Percentiles rank a stretch among this genome's conserved stretches.
phyloP scores from a whole-genome alignment of 2,329 filamentous ascomycete species.

The Beauveria sp. region DNA sequence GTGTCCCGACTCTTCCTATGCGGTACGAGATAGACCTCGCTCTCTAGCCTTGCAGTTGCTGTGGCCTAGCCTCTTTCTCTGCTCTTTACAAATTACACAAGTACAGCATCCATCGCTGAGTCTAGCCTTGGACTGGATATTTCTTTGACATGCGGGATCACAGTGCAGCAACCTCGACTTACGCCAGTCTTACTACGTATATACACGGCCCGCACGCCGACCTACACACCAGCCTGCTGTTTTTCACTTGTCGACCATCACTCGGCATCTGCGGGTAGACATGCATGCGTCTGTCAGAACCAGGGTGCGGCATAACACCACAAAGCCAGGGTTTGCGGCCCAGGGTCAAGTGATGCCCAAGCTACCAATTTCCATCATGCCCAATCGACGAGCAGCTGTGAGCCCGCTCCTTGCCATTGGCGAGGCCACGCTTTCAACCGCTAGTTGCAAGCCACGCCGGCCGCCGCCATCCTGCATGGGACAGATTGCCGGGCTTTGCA shows the following conservation, averaged over 20 bases:
- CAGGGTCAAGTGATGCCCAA: conserved; percentile 7
- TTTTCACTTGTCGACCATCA: neutral
- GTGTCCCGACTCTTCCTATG: neutral
- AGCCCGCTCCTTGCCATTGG: conserved; percentile 1
- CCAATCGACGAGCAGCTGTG: conserved; percentile 3
- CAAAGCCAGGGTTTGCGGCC: neutral
- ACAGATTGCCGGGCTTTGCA: neutral
- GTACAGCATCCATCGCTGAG: neutral
- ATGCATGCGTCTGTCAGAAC: neutral
- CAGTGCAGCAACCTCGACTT: conserved; percentile 4
- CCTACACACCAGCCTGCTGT: neutral
- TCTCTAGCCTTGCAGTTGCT: neutral
- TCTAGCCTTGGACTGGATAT: neutral
- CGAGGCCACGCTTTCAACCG: neutral
- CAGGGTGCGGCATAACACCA: conserved; percentile 1
- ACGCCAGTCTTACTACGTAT: neutral
- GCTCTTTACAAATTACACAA: neutral
- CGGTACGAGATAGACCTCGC: conserved; percentile 1
- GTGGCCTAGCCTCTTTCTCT: neutral
- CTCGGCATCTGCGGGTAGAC: neutral
- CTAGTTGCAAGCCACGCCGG: conserved; percentile 2
- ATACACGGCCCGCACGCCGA: neutral
- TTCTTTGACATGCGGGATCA: neutral
- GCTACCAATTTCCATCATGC: conserved; percentile 2
- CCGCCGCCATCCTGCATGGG: conserved; percentile 4